phyloP scores from a whole-genome alignment of 345 rosid species.

The Eucalyptus caleyi region DNA sequence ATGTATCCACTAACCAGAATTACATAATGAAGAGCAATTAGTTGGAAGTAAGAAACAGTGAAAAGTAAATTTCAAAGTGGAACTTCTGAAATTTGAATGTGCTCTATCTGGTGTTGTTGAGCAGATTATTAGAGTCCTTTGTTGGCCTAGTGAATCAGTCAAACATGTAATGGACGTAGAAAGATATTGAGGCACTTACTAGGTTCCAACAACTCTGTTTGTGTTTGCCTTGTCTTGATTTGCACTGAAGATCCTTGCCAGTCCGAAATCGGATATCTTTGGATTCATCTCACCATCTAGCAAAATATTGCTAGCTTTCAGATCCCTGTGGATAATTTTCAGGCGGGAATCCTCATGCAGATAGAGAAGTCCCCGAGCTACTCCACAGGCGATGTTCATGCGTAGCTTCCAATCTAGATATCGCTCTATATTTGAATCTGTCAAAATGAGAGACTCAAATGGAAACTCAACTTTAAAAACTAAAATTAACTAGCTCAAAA shows the following conservation, averaged over 20 bases:
- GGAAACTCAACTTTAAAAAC: not conserved
- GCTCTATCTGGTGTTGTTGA: not conserved
- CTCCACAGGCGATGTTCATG: slow-evolving; percentile 16
- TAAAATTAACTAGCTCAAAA: not conserved
- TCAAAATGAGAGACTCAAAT: not conserved
- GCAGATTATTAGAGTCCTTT: not conserved
- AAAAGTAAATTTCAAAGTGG: fast-evolving
- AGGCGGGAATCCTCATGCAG: slow-evolving; percentile 33
- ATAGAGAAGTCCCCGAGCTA: slow-evolving; percentile 22
- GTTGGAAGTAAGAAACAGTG: no score
- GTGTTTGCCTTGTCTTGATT: slow-evolving; percentile 15
- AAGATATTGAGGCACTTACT: not conserved
- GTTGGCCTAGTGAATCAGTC: not conserved
- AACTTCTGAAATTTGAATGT: not conserved
- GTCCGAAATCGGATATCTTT: slow-evolving; percentile 20
- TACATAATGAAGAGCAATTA: no score
- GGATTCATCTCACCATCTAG: slow-evolving; percentile 15
- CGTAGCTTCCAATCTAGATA: slow-evolving; percentile 14
- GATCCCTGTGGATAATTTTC: slow-evolving; percentile 14
- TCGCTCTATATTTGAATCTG: not conserved
- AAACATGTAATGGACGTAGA: not conserved
- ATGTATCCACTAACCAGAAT: no score
- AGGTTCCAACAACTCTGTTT: slow-evolving; percentile 11
- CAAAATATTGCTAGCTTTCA: slow-evolving; percentile 7
- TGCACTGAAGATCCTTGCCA: slow-evolving; percentile 19